Base-by-base conservation (phyloP, 805 yeast genomes). In the Teunomyces pallodes region DNA sequence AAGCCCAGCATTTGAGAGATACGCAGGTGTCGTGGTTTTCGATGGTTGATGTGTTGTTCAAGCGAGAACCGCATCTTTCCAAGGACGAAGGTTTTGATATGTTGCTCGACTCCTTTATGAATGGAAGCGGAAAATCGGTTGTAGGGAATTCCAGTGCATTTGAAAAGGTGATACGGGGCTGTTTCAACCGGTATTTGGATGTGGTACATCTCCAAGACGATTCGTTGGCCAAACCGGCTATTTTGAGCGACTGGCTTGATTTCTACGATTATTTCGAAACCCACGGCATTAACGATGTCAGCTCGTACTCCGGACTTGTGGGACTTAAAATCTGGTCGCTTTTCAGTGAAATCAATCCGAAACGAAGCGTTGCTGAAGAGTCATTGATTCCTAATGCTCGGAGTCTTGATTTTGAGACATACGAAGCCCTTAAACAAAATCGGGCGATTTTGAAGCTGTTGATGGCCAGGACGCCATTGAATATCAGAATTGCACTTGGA, bases 231-330 rank as follows among this genome's bases (percentile, higher is more conserved):
- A 84, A 84, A 54, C 86, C 95, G 0, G 64, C 79, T 10, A 69
- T 64, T 24, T 68, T 90, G 7, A 78, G 87, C 36, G 94, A 88
- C 52, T 91, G 96, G 96, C 60, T 87, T 27, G 77, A 67, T 54
- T 87, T 86, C 60, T 79, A 83, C 52, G 97, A 91, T 61, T 42
- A 67, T n/a, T 64, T 85, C 61, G 64, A 58, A 3, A 46, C 65
- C 33, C 53, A 51, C 9, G 67, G 67, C 38, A 68, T 72, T 0
- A 70, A 70, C 42, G 74, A 73, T 49, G 74, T 74, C 2, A 81
- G 77, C 17, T 56, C 83, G 43, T 90, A 88, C 57, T 71, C 77
- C 4, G 67, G 84, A 0, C 68, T 78, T 16, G 80, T 83, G 0
- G 80, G 84, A 0, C 59, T 86, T 58, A 86, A 83, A 47, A 81